These are phyloP conservation scores for Kodamaea sp. DNA, from an alignment of 1,139 yeast genomes.

Conservation along the genomic window DNA sequence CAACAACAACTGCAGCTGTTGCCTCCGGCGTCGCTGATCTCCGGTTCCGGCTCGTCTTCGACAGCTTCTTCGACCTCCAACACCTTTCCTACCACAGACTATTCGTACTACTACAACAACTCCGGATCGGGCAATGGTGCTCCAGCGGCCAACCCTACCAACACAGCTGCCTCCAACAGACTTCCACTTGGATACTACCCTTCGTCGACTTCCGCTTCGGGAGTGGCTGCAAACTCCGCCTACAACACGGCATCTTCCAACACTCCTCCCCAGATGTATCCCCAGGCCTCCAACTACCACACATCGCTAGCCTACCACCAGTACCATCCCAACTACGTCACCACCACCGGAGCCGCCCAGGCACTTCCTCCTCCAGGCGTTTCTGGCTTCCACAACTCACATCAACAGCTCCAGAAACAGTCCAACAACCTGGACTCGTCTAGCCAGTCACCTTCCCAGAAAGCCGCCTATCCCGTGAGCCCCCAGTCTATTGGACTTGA, in stretches of 20 bases:
- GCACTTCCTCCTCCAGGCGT: constrained; percentile 1
- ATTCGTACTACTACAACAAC: constrained; percentile 10
- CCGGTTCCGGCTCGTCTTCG: constrained; percentile 4
- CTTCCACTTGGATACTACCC: constrained; percentile 9
- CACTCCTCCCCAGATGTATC: constrained; percentile 4
- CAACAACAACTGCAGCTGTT: constrained; percentile 3
- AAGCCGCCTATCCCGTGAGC: constrained; percentile 5
- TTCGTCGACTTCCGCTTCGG: background rate
- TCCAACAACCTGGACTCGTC: constrained; percentile 5
- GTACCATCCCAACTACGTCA: constrained; percentile 11
- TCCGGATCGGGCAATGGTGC: constrained; percentile 1
- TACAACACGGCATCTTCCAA: background rate
- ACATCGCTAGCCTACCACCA: constrained; percentile 7
- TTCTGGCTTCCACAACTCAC: background rate
- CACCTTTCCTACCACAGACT: constrained; percentile 4
- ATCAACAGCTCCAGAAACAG: constrained; percentile 1
- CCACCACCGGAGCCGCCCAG: constrained; percentile 3
- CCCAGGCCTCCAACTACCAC: constrained; percentile 3
- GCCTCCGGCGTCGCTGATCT: constrained; percentile 2
- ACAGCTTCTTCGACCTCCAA: background rate
- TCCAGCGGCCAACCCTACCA: constrained; percentile 1
- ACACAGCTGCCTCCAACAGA: constrained; percentile 3
- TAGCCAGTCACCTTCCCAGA: constrained; percentile 8
- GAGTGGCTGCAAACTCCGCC: background rate
- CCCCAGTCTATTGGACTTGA: constrained; percentile 5